Evolutionary conservation across 805 yeast genomes (phyloP), one percentile per base, ranked within the genome.

Genomic region (Alloascoidea africana): DNA sequence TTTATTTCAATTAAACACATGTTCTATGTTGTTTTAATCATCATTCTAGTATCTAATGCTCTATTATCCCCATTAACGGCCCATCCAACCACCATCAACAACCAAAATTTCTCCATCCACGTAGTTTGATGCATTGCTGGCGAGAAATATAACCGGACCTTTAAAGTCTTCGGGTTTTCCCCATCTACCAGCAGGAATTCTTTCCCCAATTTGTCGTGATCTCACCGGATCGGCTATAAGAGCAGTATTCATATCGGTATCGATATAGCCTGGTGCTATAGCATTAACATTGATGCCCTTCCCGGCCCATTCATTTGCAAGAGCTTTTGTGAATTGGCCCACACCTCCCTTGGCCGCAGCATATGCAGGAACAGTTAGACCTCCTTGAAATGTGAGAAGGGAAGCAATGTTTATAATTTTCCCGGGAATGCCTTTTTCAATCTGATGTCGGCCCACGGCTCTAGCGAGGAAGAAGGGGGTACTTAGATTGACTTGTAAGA

Each of bases 1-100:
- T n/a, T n/a, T n/a, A n/a, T n/a, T n/a, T n/a, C n/a, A n/a, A n/a
- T n/a, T n/a, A n/a, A n/a, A n/a, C n/a, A n/a, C n/a, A n/a, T n/a
- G n/a, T n/a, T n/a, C n/a, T n/a, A n/a, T n/a, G n/a, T n/a, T n/a
- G n/a, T n/a, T n/a, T n/a, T n/a, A n/a, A n/a, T n/a, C n/a, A n/a
- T n/a, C n/a, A n/a, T n/a, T n/a, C n/a, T n/a, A n/a, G n/a, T n/a
- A n/a, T n/a, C n/a, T n/a, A n/a, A n/a, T n/a, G n/a, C n/a, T n/a
- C n/a, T n/a, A n/a, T n/a, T n/a, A n/a, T n/a, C n/a, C n/a, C n/a
- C n/a, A n/a, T n/a, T n/a, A n/a, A n/a, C n/a, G n/a, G n/a, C n/a
- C n/a, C n/a, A 61, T 52, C 63, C 64, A 72, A 27, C 76, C 77
- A 39, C 77, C 77, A 45, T 72, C 77, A 35, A 71, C 75, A 41